Evolutionary conservation across 371 early-diverging fungal genomes (phyloP).

Genomic region (Haplosporangium sp.): DNA sequence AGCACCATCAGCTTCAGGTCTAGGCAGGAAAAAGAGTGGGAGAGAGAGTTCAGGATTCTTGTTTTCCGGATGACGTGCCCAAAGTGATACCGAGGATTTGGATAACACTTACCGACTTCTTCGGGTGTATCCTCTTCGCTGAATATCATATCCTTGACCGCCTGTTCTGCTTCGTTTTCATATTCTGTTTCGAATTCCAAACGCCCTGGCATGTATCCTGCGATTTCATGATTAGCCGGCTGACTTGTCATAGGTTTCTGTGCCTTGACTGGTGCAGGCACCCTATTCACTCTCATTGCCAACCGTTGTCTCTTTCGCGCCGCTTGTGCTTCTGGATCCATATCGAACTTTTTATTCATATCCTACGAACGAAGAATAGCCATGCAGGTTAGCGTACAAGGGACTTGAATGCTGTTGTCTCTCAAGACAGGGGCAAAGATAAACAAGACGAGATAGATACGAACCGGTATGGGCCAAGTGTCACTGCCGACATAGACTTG

Average conservation of each 20-base stretch:
- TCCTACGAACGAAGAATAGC: constrained; percentile 40
- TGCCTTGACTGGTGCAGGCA: constrained; percentile 53
- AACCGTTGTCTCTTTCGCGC: constrained; percentile 56
- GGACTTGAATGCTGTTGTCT: background rate
- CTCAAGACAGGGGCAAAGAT: background rate
- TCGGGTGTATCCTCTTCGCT: constrained; percentile 88
- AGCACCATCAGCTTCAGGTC: constrained; percentile 93
- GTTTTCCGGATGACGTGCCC: no score
- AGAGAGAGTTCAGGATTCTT: no score
- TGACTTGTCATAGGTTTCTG: constrained; percentile 78
- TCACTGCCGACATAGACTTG: constrained; percentile 83
- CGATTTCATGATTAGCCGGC: constrained; percentile 96
- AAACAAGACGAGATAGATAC: no score
- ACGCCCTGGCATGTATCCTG: constrained; percentile 98
- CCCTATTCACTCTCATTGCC: constrained; percentile 25
- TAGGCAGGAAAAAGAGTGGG: constrained; percentile 8
- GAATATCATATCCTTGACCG: constrained; percentile 94
- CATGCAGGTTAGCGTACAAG: background rate
- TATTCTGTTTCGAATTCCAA: constrained; percentile 97
- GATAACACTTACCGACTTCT: constrained; percentile 69
- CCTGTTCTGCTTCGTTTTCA: constrained; percentile 96
- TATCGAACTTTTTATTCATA: constrained; percentile 64
- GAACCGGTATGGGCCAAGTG: constrained; percentile 84
- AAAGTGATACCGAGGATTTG: background rate
- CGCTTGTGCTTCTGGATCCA: constrained; percentile 52